These are phyloP conservation scores for Hordeum marinum DNA, from an alignment of 176 grass and related monocot species.

Conservation along the genomic window DNA sequence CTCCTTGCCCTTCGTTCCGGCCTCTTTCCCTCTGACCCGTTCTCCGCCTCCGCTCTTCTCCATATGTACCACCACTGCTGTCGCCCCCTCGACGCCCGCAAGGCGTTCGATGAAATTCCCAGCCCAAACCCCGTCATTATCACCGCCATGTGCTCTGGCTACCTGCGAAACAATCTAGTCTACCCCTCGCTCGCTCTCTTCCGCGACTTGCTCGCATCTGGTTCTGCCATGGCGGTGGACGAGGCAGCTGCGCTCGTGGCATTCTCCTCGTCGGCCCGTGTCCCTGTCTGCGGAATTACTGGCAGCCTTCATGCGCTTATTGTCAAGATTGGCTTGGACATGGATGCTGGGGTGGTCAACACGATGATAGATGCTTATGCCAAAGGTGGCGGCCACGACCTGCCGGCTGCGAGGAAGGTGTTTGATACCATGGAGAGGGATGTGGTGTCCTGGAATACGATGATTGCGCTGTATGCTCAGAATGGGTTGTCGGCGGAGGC, in stretches of 20 bases:
- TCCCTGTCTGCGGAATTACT: conserved; percentile 31
- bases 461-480: conserved; percentile 79
- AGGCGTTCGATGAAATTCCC: conserved; percentile 69
- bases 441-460: conserved; percentile 83
- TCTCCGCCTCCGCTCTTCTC: conserved; percentile 63
- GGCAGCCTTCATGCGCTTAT: conserved; percentile 48
- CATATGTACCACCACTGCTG: conserved; percentile 79
- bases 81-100: conserved; percentile 52
- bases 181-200: conserved; percentile 45
- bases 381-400: conserved; percentile 50
- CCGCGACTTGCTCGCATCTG: conserved; percentile 33
- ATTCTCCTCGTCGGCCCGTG: conserved; percentile 52
- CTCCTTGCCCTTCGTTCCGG: conserved; percentile 55
- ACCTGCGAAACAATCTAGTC: conserved; percentile 50
- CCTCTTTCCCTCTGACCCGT: conserved; percentile 53
- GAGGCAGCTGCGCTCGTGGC: conserved; percentile 51
- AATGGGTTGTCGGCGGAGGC: conserved; percentile 64
- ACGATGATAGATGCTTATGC: conserved; percentile 77
- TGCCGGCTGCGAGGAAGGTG: conserved; percentile 48
- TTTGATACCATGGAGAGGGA: conserved; percentile 73
- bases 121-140: conserved; percentile 50
- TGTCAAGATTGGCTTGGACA: conserved; percentile 44
- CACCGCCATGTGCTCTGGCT: conserved; percentile 75
- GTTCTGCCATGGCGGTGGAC: conserved; percentile 37
- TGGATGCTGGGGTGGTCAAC: conserved; percentile 53